Evolutionary conservation across 805 yeast species (phyloP).

Genomic region (Metschnikowia continentalis): DNA sequence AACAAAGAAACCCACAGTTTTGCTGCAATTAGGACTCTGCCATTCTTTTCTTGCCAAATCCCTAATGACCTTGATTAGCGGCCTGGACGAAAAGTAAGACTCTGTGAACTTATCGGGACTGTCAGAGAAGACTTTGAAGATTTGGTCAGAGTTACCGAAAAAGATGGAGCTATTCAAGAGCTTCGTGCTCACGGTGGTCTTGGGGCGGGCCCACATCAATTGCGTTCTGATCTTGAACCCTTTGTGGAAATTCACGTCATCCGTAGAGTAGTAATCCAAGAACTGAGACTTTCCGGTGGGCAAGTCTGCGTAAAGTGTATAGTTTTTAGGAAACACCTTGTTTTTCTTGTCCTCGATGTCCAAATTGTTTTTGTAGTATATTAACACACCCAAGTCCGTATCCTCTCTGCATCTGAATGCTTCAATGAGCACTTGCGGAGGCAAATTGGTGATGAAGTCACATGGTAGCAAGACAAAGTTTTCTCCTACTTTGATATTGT

Average conservation of each 20-base stretch:
- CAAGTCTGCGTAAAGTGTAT: conserved; percentile 57
- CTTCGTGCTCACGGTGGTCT: conserved; percentile 69
- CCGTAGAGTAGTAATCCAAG: conserved; percentile 68
- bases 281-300: conserved; percentile 44
- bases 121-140: conserved; percentile 47
- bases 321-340: conserved; percentile 55
- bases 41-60: conserved; percentile 90
- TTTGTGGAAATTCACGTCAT: conserved; percentile 67
- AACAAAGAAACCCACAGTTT: conserved; percentile 64
- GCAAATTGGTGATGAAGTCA: conserved; percentile 88
- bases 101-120: conserved; percentile 31
- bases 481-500: conserved; percentile 29
- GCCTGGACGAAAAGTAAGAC: conserved; percentile 39
- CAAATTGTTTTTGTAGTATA: conserved; percentile 69
- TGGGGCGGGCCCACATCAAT: conserved; percentile 85
- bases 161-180: conserved; percentile 68
- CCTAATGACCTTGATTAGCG: conserved; percentile 67
- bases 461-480: conserved; percentile 82
- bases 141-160: conserved; percentile 40
- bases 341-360: conserved; percentile 75
- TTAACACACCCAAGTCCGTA: conserved; percentile 65
- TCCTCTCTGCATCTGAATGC: conserved; percentile 71
- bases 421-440: conserved; percentile 84
- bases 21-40: conserved; percentile 62
- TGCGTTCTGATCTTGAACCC: conserved; percentile 76